Evolutionary conservation across 2,329 filamentous ascomycete species (phyloP).

Genomic region (Botryotinia narcissicola): DNA sequence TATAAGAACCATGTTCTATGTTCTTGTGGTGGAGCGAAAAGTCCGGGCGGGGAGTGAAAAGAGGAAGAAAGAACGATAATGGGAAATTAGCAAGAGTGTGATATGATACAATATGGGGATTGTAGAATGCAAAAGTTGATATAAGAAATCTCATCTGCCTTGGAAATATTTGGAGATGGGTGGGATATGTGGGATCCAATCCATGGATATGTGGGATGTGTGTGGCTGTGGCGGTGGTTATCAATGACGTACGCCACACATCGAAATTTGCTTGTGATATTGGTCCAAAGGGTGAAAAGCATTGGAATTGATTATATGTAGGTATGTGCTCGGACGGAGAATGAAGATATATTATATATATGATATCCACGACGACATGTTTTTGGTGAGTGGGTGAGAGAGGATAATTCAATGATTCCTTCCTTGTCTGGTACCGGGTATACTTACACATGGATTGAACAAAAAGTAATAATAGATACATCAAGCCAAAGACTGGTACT

Average conservation of each 20-base stretch:
- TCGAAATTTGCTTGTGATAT: not conserved
- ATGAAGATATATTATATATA: constrained; percentile 1
- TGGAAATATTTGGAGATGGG: not conserved
- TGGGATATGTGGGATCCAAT: not conserved
- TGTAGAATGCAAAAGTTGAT: not conserved
- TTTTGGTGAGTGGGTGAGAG: not conserved
- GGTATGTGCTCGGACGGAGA: not conserved
- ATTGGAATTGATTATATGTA: too few relatives aligned
- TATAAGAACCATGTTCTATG: constrained; percentile 20
- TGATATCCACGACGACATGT: not conserved
- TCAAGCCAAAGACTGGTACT: not conserved
- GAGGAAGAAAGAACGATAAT: not conserved
- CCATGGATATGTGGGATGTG: not conserved
- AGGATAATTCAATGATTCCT: not conserved
- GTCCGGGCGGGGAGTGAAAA: constrained; percentile 10
- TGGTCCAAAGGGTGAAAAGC: too few relatives aligned
- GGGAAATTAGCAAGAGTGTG: not conserved
- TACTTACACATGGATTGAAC: too few relatives aligned
- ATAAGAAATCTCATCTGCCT: not conserved
- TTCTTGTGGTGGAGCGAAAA: constrained; percentile 22
- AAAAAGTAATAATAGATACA: not conserved
- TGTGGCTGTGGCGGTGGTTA: constrained; percentile 4
- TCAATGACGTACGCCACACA: constrained; percentile 11
- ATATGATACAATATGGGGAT: not conserved
- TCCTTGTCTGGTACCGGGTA: not conserved